Evolutionary conservation across 306 rosid species (phyloP).

Genomic region (Acacia confusa): DNA sequence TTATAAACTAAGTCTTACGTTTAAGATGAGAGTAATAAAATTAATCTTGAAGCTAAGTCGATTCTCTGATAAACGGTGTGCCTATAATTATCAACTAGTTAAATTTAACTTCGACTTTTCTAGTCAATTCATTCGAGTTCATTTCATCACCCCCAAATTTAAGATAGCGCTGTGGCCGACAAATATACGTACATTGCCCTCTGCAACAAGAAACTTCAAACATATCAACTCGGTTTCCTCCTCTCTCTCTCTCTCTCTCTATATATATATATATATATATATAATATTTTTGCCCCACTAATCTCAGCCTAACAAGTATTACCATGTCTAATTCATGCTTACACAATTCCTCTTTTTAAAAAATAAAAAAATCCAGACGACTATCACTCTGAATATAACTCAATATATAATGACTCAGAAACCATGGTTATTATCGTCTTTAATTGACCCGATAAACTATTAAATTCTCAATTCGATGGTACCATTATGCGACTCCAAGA

Average conservation of each 20-base stretch:
- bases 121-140: background rate
- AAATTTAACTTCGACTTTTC: background rate
- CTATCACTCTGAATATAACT: background rate
- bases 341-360: background rate
- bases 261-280: too few relatives aligned
- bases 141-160: background rate
- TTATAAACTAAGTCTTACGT: too few relatives aligned
- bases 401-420: background rate
- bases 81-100: too few relatives aligned
- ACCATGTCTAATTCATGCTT: background rate
- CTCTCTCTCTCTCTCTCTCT: too few relatives aligned
- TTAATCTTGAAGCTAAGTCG: too few relatives aligned
- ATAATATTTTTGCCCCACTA: background rate
- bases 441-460: conserved; percentile 27
- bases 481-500: conserved; percentile 7
- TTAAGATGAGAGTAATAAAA: too few relatives aligned
- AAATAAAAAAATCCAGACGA: background rate
- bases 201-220: background rate
- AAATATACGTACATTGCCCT: background rate
- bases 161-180: background rate
- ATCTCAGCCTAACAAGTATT: background rate
- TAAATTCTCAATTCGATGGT: conserved; percentile 14
- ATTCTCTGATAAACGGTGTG: too few relatives aligned
- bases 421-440: conserved; percentile 6
- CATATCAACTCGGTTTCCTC: background rate